Base-by-base conservation (phyloP, 1,284 basidiomycete species). In the Puccinia horiana region DNA sequence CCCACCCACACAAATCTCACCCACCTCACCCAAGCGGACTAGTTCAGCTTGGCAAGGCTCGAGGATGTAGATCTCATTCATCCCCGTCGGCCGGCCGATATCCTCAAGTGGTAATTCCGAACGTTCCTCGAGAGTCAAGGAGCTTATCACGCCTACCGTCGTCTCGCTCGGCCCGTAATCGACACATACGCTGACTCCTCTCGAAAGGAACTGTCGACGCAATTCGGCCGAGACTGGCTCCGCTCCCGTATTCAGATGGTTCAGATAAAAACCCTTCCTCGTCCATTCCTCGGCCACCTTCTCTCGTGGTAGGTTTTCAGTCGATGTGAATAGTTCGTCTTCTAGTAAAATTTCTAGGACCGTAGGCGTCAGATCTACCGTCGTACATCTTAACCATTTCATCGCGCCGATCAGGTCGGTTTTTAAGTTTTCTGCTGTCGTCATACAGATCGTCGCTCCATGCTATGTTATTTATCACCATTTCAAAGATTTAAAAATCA, bases 81-180 rank as follows among this genome's bases (percentile, higher is more conserved):
- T 35, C 4, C 85, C 85, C 8, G 84, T 85, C 0, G 85, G 85
- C 9, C 82, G 67, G 32, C 85, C 85, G 81, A 85, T 85, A 8
- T 84, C 84, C 2, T 85, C 80, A 1, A 83, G 70, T 35, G 76
- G 61, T 80, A 11, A 75, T 35, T 0, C 78, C 65, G 61, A 37
- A 44, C 4, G 70, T 72, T 49, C 74, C 83, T 73, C 84, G 83
- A 47, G 83, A 83, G 52, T 32, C 29, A 81, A 52, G 23, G 80
- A 82, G 23, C 72, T 75, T 42, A 85, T 84, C 47, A 85, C 84
- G 32, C 85, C 85, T 14, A 85, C 85, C 12, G 85, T 85, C 0
- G 85, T 85, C 52, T 85, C 85, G 61, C 83, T 84, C 0, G 85
- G 85, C 47, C 85, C 85, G 40, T 85, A 85, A 74, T 85, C 85